Evolutionary conservation across 768 basidiomycete genomes (phyloP).

Genomic region (Lactifluus hygrophoroides): DNA sequence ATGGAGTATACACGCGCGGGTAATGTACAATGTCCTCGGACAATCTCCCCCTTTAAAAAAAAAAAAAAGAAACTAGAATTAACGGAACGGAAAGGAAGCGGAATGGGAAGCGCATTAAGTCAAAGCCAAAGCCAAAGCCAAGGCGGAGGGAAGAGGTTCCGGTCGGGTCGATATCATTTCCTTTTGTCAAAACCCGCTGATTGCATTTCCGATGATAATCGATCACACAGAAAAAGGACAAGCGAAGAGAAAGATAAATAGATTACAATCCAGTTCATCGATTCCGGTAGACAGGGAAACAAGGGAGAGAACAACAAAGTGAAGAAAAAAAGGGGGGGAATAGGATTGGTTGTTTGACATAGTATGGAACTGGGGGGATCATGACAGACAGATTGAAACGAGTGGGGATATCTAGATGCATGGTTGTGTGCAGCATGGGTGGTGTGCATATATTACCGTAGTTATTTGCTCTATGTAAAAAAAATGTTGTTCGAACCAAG

Average conservation of each 20-base stretch:
- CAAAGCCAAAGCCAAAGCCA: not conserved
- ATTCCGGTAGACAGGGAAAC: not conserved
- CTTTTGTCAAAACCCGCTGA: too few species aligned
- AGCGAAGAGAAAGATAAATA: not conserved
- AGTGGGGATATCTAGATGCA: conserved; percentile 6
- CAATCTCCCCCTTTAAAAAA: not conserved
- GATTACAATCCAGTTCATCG: conserved; percentile 6
- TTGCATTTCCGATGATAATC: too few species aligned
- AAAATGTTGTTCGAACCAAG: not conserved
- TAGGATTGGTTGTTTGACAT: too few species aligned
- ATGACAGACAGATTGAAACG: conserved; percentile 3
- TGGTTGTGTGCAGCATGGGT: conserved; percentile 6
- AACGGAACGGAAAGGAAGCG: not conserved
- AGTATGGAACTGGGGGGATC: not conserved
- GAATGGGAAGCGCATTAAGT: not conserved
- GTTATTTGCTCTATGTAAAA: conserved; percentile 7
- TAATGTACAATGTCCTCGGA: conserved; percentile 1
- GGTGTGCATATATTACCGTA: conserved; percentile 6
- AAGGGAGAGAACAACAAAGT: not conserved
- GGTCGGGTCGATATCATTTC: too few species aligned
- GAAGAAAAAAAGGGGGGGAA: not conserved
- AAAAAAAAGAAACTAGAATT: too few species aligned
- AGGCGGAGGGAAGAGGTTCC: not conserved
- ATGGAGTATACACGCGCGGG: not conserved
- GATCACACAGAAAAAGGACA: too few species aligned